Evolutionary conservation across 352 stramenopile species (phyloP).

Genomic region (Globisporangium sylvaticum): DNA sequence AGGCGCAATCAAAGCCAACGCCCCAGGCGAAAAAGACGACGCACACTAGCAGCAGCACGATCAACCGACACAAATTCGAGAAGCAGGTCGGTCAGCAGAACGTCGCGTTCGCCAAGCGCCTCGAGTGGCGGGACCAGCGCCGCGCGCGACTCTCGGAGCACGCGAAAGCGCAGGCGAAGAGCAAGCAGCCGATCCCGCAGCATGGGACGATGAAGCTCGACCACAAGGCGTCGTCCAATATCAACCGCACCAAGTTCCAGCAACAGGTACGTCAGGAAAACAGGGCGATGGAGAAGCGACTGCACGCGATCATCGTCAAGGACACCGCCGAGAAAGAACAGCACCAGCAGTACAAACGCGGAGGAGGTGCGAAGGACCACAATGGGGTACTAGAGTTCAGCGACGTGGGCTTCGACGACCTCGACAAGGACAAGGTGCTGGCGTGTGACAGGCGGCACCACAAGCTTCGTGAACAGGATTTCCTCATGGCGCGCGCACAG

Average conservation of each 20-base stretch:
- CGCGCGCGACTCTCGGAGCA: conserved; percentile 21
- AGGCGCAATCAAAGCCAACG: not conserved
- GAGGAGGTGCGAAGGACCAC: not conserved
- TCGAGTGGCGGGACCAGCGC: conserved; percentile 35
- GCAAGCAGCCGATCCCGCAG: conserved; percentile 32
- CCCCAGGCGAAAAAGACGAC: conserved; percentile 2
- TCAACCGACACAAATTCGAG: conserved; percentile 54
- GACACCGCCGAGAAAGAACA: not conserved
- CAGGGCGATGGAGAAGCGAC: conserved; percentile 42
- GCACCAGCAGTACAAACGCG: conserved; percentile 16
- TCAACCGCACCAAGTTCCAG: conserved; percentile 61
- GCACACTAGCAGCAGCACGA: conserved; percentile 48
- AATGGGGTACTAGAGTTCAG: conserved; percentile 9
- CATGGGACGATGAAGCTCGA: conserved; percentile 36
- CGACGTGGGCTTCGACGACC: conserved; percentile 15
- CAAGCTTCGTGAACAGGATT: conserved; percentile 50
- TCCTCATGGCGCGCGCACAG: conserved; percentile 51
- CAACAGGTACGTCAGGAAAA: conserved; percentile 52
- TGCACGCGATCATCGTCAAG: conserved; percentile 32
- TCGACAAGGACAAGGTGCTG: conserved; percentile 46
- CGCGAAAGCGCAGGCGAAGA: conserved; percentile 34
- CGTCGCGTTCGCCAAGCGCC: conserved; percentile 44
- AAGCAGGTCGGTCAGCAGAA: conserved; percentile 58
- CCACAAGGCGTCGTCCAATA: conserved; percentile 53
- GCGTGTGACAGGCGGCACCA: conserved; percentile 38